Conservation (phyloP, 2,329 filamentous ascomycete genomes). For the Lachnellula subtilissima region DNA sequence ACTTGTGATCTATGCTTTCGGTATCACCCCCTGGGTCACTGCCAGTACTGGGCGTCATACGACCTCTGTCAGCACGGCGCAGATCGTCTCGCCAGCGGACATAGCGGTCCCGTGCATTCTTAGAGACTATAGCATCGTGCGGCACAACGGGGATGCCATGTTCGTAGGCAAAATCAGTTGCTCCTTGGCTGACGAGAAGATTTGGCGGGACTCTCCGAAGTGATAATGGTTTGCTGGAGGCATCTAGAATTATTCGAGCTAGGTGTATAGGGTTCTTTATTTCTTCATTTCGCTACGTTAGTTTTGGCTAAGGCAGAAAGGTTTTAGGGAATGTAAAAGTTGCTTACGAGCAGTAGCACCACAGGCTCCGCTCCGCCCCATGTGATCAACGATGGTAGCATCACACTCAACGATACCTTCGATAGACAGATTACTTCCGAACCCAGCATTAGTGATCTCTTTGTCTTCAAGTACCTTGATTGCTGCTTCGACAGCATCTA, state of each 20-base stretch:
- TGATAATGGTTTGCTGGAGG: conserved; percentile 70
- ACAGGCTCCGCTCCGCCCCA: conserved; percentile 86
- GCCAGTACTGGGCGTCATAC: conserved; percentile 24
- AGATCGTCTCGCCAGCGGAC: conserved; percentile 74
- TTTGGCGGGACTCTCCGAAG: conserved; percentile 89
- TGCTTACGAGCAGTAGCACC: conserved; percentile 82
- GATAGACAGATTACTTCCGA: conserved; percentile 88
- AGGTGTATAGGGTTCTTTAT: conserved; percentile 90
- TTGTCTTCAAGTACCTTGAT: conserved; percentile 85
- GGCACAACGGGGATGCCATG: conserved; percentile 69
- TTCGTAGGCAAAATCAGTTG: conserved; percentile 77
- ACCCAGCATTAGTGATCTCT: conserved; percentile 95
- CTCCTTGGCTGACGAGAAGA: conserved; percentile 80
- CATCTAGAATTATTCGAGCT: conserved; percentile 76
- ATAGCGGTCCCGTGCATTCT: conserved; percentile 73
- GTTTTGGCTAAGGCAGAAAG: background rate
- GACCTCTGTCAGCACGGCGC: conserved; percentile 50
- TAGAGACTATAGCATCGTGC: conserved; percentile 75
- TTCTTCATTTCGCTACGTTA: conserved; percentile 47
- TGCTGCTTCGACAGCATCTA: conserved; percentile 86
- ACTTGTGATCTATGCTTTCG: conserved; percentile 20
- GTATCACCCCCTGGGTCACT: conserved; percentile 24
- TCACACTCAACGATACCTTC: conserved; percentile 92
- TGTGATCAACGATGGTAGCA: conserved; percentile 86
- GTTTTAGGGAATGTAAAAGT: background rate